phyloP scores from a whole-genome alignment of 768 basidiomycete genomes.

The Leccinum uliginosum region DNA sequence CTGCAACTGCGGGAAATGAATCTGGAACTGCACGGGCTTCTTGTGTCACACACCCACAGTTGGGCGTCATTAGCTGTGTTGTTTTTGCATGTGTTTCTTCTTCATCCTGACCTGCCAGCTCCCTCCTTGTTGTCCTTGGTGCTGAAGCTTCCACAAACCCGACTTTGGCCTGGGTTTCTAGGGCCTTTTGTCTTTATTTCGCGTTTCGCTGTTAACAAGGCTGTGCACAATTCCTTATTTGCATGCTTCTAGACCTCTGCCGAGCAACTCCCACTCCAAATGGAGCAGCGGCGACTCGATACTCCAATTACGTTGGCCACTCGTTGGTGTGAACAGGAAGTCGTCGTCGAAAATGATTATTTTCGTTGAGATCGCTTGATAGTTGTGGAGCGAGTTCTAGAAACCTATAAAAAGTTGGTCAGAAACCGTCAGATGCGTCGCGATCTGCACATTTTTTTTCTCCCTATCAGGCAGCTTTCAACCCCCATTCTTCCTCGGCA shows the following conservation, averaged over 20 bases:
- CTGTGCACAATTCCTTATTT: slow-evolving; percentile 47
- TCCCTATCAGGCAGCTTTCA: background rate
- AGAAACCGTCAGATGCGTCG: slow-evolving; percentile 21
- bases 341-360: slow-evolving; percentile 49
- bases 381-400: slow-evolving; percentile 61
- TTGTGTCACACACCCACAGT: slow-evolving; percentile 32
- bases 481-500: background rate
- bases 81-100: slow-evolving; percentile 68
- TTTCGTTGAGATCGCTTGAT: slow-evolving; percentile 57
- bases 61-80: slow-evolving; percentile 60
- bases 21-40: slow-evolving; percentile 10
- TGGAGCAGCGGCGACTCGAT: slow-evolving; percentile 69
- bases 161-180: slow-evolving; percentile 38
- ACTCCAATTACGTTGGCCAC: slow-evolving; percentile 65
- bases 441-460: background rate
- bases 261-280: slow-evolving; percentile 59
- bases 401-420: slow-evolving; percentile 47
- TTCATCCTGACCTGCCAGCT: slow-evolving; percentile 63
- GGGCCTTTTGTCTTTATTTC: slow-evolving; percentile 51
- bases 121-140: slow-evolving; percentile 55
- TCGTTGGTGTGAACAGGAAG: slow-evolving; percentile 60
- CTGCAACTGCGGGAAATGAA: slow-evolving; percentile 10
- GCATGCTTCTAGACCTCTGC: slow-evolving; percentile 43
- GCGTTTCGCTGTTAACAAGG: slow-evolving; percentile 32
- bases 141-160: slow-evolving; percentile 35